Percentiles rank a stretch among this genome's conserved stretches.
Conservation (phyloP, 2,329 filamentous ascomycete species). For the Microsporum ferrugineum region DNA sequence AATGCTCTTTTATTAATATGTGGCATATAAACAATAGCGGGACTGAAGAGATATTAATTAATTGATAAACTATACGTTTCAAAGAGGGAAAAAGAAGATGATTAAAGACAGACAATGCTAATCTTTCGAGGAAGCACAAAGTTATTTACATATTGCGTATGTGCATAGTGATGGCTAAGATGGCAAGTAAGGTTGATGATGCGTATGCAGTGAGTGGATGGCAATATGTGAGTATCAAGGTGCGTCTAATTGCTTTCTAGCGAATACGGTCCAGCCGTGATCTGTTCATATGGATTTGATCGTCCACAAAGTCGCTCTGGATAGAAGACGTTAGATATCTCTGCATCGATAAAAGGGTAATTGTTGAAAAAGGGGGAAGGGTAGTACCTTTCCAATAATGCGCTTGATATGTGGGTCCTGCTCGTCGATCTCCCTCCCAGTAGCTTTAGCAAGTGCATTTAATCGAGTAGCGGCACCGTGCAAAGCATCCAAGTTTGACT, state of each 20-base stretch:
- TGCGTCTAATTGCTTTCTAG: conserved; percentile 15
- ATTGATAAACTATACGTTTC: not conserved
- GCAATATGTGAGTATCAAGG: not conserved
- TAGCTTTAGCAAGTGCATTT: conserved; percentile 62
- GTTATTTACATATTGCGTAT: not conserved
- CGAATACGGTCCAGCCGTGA: conserved; percentile 52
- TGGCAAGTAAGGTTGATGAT: not conserved
- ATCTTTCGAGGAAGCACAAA: not conserved
- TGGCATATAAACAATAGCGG: not conserved
- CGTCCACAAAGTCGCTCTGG: conserved; percentile 72
- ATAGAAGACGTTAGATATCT: conserved; percentile 17
- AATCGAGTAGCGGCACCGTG: conserved; percentile 54
- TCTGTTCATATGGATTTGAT: conserved; percentile 68
- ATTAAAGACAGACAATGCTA: not conserved
- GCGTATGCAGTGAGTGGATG: not conserved
- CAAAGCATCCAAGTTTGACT: conserved; percentile 51
- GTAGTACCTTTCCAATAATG: conserved; percentile 62
- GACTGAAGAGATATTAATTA: not conserved
- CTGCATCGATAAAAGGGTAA: not conserved
- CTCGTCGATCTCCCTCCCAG: conserved; percentile 60
- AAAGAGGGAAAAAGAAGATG: not conserved
- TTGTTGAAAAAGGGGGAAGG: not conserved
- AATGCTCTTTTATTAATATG: not conserved
- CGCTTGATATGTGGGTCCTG: conserved; percentile 69
- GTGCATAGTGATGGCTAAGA: not conserved